A percentile compares a stretch with the other conserved stretches of the same genome.
These are phyloP conservation scores for Antitrichia curtipendula DNA, from an alignment of 225 moss, liverwort and hornwort genomes.

Conservation along the genomic window DNA sequence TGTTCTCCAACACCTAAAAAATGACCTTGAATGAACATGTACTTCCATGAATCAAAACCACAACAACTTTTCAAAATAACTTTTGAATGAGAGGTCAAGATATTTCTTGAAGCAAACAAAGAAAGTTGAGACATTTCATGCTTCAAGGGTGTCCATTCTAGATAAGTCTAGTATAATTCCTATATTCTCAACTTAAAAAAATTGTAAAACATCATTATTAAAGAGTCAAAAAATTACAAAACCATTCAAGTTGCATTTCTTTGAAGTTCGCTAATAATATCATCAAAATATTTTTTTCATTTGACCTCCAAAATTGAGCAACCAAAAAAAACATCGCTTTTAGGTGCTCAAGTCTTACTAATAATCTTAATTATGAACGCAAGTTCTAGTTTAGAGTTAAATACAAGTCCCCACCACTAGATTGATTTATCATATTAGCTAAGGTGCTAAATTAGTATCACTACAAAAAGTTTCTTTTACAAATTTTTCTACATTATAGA, in stretches of 20 bases:
- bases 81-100: neutral
- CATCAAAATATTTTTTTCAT: neutral
- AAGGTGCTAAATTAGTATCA: neutral
- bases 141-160: neutral
- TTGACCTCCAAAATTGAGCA: too few species aligned
- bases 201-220: neutral
- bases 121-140: neutral
- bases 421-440: neutral
- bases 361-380: neutral
- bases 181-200: neutral
- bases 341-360: neutral
- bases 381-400: neutral
- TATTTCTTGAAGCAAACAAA: neutral
- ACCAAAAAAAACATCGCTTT: too few species aligned
- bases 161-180: rapidly evolving
- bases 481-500: too few species aligned
- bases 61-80: neutral
- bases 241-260: neutral
- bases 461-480: neutral
- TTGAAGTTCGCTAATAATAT: neutral
- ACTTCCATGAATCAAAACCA: too few species aligned
- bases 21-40: too few species aligned
- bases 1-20: too few species aligned
- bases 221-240: neutral
- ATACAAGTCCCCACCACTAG: neutral